Percentiles rank a stretch among this genome's conserved stretches.
These are phyloP conservation scores for Cutaneotrichosporon cavernicola DNA, from an alignment of 1,284 basidiomycete genomes.

Conservation along the genomic window DNA sequence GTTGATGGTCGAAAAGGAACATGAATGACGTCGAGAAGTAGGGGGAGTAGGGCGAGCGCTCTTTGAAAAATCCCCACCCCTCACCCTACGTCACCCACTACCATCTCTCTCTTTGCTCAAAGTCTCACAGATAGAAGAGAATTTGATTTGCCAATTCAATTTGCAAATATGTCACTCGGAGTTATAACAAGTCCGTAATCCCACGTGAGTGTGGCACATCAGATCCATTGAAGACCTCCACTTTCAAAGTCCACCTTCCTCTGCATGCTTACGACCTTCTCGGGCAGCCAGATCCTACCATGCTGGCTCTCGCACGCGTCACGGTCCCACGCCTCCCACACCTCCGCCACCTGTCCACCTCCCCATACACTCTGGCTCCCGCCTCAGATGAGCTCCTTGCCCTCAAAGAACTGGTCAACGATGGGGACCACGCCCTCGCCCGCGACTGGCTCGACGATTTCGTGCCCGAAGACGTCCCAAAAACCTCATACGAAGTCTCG, in stretches of 20 bases:
- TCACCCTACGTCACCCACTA: background rate
- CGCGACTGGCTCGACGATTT: slow-evolving; percentile 43
- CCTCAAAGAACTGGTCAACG: slow-evolving; percentile 21
- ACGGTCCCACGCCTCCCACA: background rate
- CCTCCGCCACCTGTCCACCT: background rate
- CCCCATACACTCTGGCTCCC: background rate
- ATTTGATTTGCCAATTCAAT: background rate
- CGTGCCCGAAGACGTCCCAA: slow-evolving; percentile 43
- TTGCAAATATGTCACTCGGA: background rate
- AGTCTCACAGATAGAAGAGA: background rate
- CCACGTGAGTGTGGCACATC: slow-evolving; percentile 10
- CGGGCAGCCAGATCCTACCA: background rate
- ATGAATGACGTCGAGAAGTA: slow-evolving; percentile 3
- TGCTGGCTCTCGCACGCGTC: background rate
- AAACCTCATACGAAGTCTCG: slow-evolving; percentile 36
- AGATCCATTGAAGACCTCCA: background rate
- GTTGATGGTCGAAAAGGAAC: slow-evolving; percentile 4
- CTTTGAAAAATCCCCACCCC: background rate
- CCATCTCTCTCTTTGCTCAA: background rate
- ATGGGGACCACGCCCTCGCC: slow-evolving; percentile 34
- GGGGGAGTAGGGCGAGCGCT: background rate
- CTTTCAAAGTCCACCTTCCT: background rate
- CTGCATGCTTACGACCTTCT: background rate
- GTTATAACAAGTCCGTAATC: background rate
- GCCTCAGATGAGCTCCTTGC: slow-evolving; percentile 21